Percentiles rank a stretch among this genome's conserved stretches.
Conservation (phyloP, 257 asterid genomes). For the Solanum boliviense region DNA sequence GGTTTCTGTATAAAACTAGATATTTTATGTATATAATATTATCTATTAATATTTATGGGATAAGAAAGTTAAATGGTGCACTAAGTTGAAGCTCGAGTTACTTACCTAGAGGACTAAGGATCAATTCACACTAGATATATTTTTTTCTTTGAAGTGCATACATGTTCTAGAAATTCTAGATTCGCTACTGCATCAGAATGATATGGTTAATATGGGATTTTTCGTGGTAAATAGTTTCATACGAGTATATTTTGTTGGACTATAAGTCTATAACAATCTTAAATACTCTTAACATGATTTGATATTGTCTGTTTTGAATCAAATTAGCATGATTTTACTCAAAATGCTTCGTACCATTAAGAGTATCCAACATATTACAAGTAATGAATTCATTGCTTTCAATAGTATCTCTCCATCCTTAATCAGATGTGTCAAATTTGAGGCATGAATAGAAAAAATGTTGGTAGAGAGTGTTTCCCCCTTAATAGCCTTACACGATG, state of each 20-base stretch:
- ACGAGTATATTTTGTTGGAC: neutral
- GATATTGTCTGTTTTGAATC: neutral
- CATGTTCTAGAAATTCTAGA: no score
- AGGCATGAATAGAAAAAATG: neutral
- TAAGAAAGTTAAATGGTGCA: no score
- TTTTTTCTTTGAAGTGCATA: no score
- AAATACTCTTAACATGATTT: neutral
- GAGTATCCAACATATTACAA: neutral
- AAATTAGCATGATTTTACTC: neutral
- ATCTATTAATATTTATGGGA: no score
- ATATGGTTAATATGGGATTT: fast-evolving
- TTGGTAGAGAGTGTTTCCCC: neutral
- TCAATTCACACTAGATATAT: neutral
- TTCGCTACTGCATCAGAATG: fast-evolving
- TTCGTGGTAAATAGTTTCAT: neutral
- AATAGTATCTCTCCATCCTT: fast-evolving
- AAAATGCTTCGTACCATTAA: neutral
- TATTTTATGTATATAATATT: no score
- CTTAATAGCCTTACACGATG: neutral
- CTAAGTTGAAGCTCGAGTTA: neutral
- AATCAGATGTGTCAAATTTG: neutral
- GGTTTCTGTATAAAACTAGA: fast-evolving
- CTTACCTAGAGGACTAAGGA: neutral
- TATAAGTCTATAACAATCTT: neutral
- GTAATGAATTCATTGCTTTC: neutral